phyloP scores from a whole-genome alignment of 192 early-diverging fungal species.

The Thamnidium elegans region DNA sequence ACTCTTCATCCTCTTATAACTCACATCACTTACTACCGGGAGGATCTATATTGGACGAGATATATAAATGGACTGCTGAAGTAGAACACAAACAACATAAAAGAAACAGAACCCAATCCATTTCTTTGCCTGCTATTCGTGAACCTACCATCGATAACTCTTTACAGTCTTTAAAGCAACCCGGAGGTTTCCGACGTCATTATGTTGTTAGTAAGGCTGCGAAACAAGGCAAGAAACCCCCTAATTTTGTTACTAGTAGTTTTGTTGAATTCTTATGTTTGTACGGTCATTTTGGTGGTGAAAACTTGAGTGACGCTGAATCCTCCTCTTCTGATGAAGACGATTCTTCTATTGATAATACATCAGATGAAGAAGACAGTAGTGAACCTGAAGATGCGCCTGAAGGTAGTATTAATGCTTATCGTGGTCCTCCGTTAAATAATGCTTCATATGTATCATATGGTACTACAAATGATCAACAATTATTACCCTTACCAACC shows the following conservation, averaged over 20 bases:
- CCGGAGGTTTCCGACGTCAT: constrained; percentile 87
- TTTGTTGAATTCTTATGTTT: constrained; percentile 93
- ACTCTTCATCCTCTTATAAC: constrained; percentile 23
- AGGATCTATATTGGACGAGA: constrained; percentile 77
- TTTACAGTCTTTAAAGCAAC: constrained; percentile 54
- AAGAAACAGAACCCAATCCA: constrained; percentile 30
- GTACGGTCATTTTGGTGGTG: constrained; percentile 93
- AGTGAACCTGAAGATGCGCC: constrained; percentile 3
- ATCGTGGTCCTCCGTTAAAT: constrained; percentile 8
- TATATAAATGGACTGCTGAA: constrained; percentile 87
- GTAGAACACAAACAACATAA: constrained; percentile 46
- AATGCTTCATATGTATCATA: constrained; percentile 5
- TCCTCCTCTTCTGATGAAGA: constrained; percentile 17
- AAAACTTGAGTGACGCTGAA: constrained; percentile 79
- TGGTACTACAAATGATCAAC: background rate
- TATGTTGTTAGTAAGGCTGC: constrained; percentile 74
- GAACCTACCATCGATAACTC: background rate
- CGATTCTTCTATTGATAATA: background rate
- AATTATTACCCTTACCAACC: constrained; percentile 9
- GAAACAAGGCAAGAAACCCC: constrained; percentile 63
- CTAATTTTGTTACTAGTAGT: constrained; percentile 80
- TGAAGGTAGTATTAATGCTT: constrained; percentile 12
- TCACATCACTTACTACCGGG: constrained; percentile 56
- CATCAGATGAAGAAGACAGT: constrained; percentile 12
- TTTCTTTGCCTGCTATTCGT: constrained; percentile 28